Evolutionary conservation across 1,284 basidiomycete genomes (phyloP).

Genomic region (Salmacisia buchloeana): DNA sequence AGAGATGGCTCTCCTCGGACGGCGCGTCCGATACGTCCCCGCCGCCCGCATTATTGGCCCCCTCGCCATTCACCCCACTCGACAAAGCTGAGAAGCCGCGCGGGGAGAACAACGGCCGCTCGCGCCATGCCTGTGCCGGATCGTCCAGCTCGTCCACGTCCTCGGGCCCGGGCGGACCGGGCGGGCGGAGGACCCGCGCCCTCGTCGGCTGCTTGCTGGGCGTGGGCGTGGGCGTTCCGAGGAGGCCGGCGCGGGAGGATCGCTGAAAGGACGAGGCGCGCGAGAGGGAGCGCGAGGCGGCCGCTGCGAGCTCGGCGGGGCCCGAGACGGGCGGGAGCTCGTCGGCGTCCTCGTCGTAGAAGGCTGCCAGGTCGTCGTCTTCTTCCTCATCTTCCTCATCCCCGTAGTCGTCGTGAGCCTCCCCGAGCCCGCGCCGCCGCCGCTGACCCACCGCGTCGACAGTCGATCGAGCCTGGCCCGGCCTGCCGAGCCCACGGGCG

Average conservation of each 20-base stretch:
- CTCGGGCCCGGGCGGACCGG: background rate
- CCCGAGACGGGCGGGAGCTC: conserved; percentile 17
- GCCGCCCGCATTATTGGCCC: too few species aligned
- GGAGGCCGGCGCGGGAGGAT: too few species aligned
- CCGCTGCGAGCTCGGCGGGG: background rate
- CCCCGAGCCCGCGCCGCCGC: background rate
- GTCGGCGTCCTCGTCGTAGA: conserved; percentile 16
- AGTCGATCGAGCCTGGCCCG: background rate
- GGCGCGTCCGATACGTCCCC: background rate
- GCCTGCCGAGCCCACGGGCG: background rate
- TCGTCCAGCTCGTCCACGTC: background rate
- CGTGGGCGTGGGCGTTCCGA: background rate
- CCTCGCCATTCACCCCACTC: too few species aligned
- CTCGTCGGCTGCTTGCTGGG: background rate
- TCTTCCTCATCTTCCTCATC: background rate
- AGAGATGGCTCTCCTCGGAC: background rate
- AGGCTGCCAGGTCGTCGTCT: background rate
- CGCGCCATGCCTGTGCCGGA: background rate
- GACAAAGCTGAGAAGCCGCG: too few species aligned
- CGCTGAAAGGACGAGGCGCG: too few species aligned
- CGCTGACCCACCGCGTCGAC: background rate
- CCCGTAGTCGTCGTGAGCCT: too few species aligned
- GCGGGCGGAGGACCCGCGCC: background rate
- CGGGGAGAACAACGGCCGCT: background rate
- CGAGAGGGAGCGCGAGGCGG: background rate